Evolutionary conservation across 352 stramenopile species (phyloP).

Genomic region (Pythium chondricola): DNA sequence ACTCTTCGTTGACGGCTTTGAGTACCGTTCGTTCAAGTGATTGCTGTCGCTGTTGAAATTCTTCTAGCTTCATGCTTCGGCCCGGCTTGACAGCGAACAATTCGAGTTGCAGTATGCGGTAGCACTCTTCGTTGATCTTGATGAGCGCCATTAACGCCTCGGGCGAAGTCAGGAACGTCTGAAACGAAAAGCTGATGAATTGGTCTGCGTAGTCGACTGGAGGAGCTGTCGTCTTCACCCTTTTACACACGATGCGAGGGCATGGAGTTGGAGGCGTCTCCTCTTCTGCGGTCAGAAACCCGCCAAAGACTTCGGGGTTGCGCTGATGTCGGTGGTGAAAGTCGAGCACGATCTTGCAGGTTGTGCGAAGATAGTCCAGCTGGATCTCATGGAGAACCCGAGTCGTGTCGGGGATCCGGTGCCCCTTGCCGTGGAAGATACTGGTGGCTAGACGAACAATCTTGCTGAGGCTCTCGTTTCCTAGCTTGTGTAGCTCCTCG

Average conservation of each 20-base stretch:
- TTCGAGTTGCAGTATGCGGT: conserved; percentile 69
- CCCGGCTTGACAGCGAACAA: conserved; percentile 71
- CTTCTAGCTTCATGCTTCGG: conserved; percentile 76
- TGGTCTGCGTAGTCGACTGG: conserved; percentile 82
- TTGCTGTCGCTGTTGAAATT: conserved; percentile 82
- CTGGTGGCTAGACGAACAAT: conserved; percentile 61
- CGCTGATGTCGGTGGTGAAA: conserved; percentile 46
- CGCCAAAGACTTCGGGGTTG: conserved; percentile 55
- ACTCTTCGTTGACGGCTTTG: conserved; percentile 81
- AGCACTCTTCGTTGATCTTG: conserved; percentile 86
- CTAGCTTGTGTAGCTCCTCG: conserved; percentile 77
- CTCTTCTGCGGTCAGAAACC: conserved; percentile 45
- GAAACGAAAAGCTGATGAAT: conserved; percentile 84
- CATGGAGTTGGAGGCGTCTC: conserved; percentile 31
- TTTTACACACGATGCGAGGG: conserved; percentile 22
- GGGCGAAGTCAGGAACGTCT: conserved; percentile 77
- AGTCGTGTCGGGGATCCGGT: conserved; percentile 66
- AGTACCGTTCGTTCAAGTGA: conserved; percentile 58
- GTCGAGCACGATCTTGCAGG: conserved; percentile 91
- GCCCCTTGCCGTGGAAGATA: conserved; percentile 61
- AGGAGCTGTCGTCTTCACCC: conserved; percentile 24
- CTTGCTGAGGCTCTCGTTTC: conserved; percentile 71
- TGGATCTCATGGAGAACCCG: conserved; percentile 86
- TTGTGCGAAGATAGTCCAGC: conserved; percentile 87
- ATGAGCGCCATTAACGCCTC: conserved; percentile 66